A percentile compares a stretch with the other conserved stretches of the same genome.
phyloP scores from a whole-genome alignment of 495 filamentous ascomycete genomes.

The Talaromyces stipitatus region DNA sequence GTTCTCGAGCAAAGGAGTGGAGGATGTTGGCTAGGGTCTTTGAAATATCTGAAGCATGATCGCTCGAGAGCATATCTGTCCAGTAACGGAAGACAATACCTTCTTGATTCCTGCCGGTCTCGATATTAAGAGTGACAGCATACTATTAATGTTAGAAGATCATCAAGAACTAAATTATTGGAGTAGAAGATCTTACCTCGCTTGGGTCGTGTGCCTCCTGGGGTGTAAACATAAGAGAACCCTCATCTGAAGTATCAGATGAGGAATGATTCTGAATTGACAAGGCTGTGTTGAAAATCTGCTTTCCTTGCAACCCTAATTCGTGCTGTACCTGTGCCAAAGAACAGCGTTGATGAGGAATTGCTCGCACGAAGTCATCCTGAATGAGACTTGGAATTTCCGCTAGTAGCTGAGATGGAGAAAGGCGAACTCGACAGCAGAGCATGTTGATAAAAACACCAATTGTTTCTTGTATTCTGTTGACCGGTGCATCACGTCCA shows the following conservation, averaged over 20 bases:
- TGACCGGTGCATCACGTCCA: slow-evolving; percentile 40
- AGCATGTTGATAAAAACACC: slow-evolving; percentile 53
- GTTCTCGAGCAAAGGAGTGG: slow-evolving; percentile 7
- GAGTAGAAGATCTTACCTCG: slow-evolving; percentile 27
- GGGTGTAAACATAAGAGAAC: slow-evolving; percentile 30
- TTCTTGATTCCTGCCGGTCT: slow-evolving; percentile 32
- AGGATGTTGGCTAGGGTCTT: slow-evolving; percentile 12
- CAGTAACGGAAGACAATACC: slow-evolving; percentile 43
- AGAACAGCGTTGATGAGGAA: slow-evolving; percentile 45
- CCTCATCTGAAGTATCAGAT: slow-evolving; percentile 23
- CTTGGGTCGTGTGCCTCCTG: slow-evolving; percentile 39
- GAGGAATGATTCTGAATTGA: slow-evolving; percentile 43
- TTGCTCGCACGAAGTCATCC: slow-evolving; percentile 37
- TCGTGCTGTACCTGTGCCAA: slow-evolving; percentile 50
- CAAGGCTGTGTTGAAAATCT: slow-evolving; percentile 51
- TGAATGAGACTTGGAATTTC: slow-evolving; percentile 40
- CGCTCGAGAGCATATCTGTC: slow-evolving; percentile 36
- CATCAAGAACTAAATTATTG: not conserved
- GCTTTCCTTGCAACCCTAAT: slow-evolving; percentile 39
- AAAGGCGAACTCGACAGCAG: slow-evolving; percentile 42
- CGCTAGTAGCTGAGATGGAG: slow-evolving; percentile 20
- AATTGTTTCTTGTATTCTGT: slow-evolving; percentile 44
- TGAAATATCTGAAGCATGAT: slow-evolving; percentile 21
- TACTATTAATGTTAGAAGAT: slow-evolving; percentile 20
- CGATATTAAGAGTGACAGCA: slow-evolving; percentile 40